A percentile compares a stretch with the other conserved stretches of the same genome.
These are phyloP conservation scores for Fusarium hainanense DNA, from an alignment of 2,329 filamentous ascomycete species.

Conservation along the genomic window DNA sequence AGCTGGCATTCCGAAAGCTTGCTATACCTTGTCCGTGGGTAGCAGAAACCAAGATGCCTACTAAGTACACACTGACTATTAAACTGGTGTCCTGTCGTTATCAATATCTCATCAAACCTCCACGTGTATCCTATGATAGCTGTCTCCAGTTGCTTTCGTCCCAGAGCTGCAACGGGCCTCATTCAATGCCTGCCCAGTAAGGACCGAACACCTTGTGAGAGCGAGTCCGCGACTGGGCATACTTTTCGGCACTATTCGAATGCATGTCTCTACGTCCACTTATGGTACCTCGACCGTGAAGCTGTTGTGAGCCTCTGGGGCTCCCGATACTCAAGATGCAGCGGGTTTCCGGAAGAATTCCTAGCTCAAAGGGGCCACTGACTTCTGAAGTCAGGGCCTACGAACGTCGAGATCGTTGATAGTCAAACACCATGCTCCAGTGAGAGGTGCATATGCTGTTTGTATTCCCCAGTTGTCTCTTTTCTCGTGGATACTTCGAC, in stretches of 20 bases:
- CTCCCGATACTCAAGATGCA: background rate
- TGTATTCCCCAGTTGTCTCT: background rate
- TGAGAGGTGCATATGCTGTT: background rate
- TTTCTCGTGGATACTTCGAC: background rate
- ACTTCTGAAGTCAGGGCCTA: background rate
- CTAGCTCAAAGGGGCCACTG: background rate
- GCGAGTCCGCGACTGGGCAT: background rate
- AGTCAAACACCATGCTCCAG: background rate
- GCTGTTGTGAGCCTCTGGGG: background rate
- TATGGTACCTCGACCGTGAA: background rate
- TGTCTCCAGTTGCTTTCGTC: background rate
- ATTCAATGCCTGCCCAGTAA: background rate
- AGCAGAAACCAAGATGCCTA: background rate
- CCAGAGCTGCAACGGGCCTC: background rate
- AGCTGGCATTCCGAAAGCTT: background rate
- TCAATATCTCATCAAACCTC: background rate
- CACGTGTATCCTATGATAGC: background rate
- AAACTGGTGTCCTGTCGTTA: background rate
- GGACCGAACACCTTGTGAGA: background rate
- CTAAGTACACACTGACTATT: background rate
- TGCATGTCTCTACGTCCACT: background rate
- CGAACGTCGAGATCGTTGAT: background rate
- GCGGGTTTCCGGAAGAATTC: background rate
- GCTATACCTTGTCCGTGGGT: background rate
- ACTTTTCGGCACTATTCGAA: background rate